Base-by-base conservation (phyloP, 1,139 yeast species). In the Debaryomyces singareniensis region DNA sequence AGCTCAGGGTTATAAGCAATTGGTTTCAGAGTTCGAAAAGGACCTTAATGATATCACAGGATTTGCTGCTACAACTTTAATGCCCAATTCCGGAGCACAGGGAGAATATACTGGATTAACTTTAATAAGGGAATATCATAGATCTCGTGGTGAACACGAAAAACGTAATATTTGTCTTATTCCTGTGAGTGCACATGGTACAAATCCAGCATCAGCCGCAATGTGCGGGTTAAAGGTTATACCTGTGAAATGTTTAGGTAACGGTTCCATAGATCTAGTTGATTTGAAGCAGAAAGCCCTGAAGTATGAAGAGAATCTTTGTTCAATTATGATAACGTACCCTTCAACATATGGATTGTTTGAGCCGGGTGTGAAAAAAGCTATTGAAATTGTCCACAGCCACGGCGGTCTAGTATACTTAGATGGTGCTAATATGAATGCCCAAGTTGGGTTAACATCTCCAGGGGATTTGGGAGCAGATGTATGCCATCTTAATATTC, bases 401-500 rank as follows among this genome's bases (percentile, higher is more conserved):
- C 57, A 78, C 46, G 98, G 98, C 35, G 98, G 97, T 22, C 95
- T 89, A 57, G 97, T 91, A 18, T 91, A 91, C 62, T 70, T 91
- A 61, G 98, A 91, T 58, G 98, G 98, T 53, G 98, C 98, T 37
- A 91, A 91, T 61, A 91, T 91, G 98, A 91, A 91, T 55, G 98
- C 98, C 1, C 98, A 91, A 60, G 95, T 91, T 32, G 98, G 98
- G 16, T 70, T 91, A 39, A 91, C 97, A 0, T 84, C 95, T 9
- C 98, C 98, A 11, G 98, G 97, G 36, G 96, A 87, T 53, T 68
- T 91, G 47, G 97, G 96, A 32, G 97, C 97, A n/a, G 98, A 91
- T 60, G 97, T 91, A 27, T 91, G 98, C 60, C 98, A 91, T 53
- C 72, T 91, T 63, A 91, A 91, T 55, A 70, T 91, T 52, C 98